A percentile compares a stretch with the other conserved stretches of the same genome.
Conservation (phyloP, 208 protist genomes). For the Acanthamoeba quina region DNA sequence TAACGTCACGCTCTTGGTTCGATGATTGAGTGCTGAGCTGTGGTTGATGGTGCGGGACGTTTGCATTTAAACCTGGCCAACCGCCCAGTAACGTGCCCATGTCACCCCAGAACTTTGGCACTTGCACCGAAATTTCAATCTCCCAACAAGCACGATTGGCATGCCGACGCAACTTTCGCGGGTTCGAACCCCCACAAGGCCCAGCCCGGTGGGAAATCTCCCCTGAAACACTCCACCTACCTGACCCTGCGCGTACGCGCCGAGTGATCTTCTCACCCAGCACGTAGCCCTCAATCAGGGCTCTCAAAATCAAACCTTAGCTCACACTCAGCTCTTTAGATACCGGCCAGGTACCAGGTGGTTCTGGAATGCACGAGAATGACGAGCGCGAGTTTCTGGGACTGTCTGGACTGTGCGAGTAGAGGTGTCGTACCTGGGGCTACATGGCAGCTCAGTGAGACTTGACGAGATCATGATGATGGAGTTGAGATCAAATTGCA, state of each 20-base stretch:
- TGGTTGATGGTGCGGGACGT: not conserved
- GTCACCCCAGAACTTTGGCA: not conserved
- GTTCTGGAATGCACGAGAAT: not conserved
- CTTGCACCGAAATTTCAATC: not conserved
- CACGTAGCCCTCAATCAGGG: not conserved
- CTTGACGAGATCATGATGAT: no score
- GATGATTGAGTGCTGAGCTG: no score
- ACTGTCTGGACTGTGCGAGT: no score
- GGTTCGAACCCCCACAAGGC: not conserved
- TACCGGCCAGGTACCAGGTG: not conserved
- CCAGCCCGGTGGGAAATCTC: not conserved
- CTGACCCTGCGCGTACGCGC: no score
- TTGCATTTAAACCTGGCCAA: slow-evolving; percentile 5
- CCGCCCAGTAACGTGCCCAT: not conserved
- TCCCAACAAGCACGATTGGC: not conserved
- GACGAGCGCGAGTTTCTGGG: not conserved
- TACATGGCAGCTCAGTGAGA: no score
- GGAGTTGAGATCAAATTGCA: no score
- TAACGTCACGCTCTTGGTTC: no score
- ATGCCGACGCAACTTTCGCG: not conserved
- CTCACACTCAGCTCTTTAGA: not conserved
- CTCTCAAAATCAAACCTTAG: not conserved
- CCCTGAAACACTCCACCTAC: not conserved
- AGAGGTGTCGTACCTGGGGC: no score
- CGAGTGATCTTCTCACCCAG: no score